Base-by-base conservation (phyloP, 176 grass and related monocot genomes). In the Dendrocalamus sinicus region DNA sequence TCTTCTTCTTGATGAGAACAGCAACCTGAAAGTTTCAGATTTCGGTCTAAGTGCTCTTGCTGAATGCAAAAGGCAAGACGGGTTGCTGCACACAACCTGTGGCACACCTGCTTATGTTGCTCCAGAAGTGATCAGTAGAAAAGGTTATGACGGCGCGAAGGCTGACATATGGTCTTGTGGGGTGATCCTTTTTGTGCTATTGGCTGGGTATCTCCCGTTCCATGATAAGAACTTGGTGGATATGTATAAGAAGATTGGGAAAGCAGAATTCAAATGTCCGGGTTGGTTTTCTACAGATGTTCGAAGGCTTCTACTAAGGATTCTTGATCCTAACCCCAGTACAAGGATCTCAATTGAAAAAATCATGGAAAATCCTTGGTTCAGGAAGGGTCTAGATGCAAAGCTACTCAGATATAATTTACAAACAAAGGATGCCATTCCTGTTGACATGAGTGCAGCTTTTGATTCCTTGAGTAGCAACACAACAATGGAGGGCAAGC, bases 91-190 rank as follows among this genome's bases (percentile, higher is more conserved):
- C 87, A 99, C 97, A 15, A 96, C 97, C 6, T 99, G 97, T 22
- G 97, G 97, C 72, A 99, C 97, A 0, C 97, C 97, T 37, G 97
- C 97, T 22, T 96, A 99, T 81, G 97, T 99, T 89, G 92, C 97
- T 16, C 97, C 97, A 0, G 97, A 99, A 61, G 97, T 99, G 3
- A 99, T 99, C 50, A 94, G 83, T 8, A 91, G 94, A 71, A 96
- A 90, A 81, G 97, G 94, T 35, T 99, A 99, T 85, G 93, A 96
- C 8, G 94, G 97, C 11, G 94, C 92, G 15, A 99, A 96, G 91
- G 92, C 94, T 4, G 97, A 99, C 66, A 94, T 99, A 46, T 99
- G 97, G 97, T 99, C 97, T 2, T 99, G 97, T 35, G 97, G 97
- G 7, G 97, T 99, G 24, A 92, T 99, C 20, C 85, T 99, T 4